Evolutionary conservation across 2,329 filamentous ascomycete genomes (phyloP).

Genomic region (Neocucurbitaria cava): DNA sequence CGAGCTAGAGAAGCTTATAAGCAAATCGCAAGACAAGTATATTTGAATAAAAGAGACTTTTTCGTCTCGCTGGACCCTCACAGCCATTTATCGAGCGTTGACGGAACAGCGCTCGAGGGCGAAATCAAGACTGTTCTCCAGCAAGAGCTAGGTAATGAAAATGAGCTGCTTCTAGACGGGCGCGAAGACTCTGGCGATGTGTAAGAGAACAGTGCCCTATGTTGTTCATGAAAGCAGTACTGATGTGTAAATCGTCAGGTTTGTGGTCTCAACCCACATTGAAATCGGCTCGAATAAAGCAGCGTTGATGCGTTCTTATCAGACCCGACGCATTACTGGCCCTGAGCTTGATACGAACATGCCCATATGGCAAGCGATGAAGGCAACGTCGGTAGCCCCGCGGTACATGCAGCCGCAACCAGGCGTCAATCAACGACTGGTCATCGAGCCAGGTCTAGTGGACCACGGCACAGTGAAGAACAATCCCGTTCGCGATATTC

Average conservation of each 20-base stretch:
- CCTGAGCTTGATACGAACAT: conserved; percentile 37
- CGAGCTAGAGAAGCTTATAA: conserved; percentile 40
- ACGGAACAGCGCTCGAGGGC: conserved; percentile 25
- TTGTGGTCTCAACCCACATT: conserved; percentile 37
- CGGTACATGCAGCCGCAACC: conserved; percentile 27
- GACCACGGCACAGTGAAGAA: conserved; percentile 43
- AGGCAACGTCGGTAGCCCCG: conserved; percentile 31
- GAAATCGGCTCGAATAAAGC: conserved; percentile 38
- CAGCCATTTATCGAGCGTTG: conserved; percentile 5
- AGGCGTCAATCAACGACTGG: conserved; percentile 20
- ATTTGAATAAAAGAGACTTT: conserved; percentile 34
- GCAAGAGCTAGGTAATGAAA: conserved; percentile 20
- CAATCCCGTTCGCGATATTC: conserved; percentile 40
- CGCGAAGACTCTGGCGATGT: conserved; percentile 36
- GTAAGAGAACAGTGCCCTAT: conserved; percentile 21
- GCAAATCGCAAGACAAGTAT: conserved; percentile 32
- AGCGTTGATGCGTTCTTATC: conserved; percentile 40
- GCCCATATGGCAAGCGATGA: conserved; percentile 36
- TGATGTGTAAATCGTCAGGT: conserved; percentile 20
- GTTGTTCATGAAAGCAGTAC: background rate
- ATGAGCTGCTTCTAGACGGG: conserved; percentile 33
- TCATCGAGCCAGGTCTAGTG: conserved; percentile 39
- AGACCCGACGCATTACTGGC: conserved; percentile 38
- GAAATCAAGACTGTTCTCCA: conserved; percentile 29
- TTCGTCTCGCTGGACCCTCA: conserved; percentile 34